Percentiles rank a stretch among this genome's conserved stretches.
Conservation (phyloP, 1,284 basidiomycete species). For the Sanguinoderma infundibulare region DNA sequence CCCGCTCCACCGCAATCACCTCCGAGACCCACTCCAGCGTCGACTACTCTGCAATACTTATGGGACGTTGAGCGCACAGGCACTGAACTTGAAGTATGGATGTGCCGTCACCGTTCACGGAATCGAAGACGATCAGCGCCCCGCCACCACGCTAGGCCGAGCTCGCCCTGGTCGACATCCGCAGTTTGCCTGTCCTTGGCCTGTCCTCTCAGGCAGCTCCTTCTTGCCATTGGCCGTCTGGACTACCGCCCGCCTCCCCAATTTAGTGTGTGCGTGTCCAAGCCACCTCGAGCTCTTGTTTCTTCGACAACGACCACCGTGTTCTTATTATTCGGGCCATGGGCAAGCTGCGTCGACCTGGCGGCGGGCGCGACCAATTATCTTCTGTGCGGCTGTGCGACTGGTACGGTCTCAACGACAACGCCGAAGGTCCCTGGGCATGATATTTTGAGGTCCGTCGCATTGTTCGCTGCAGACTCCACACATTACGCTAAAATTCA, state of each 20-base stretch:
- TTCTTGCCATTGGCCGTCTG: too few species aligned
- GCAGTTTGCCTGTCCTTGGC: background rate
- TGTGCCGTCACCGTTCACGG: too few species aligned
- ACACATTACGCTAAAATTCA: too few species aligned
- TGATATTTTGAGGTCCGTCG: too few species aligned
- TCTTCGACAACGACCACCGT: background rate
- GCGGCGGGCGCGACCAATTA: background rate
- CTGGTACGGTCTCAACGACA: background rate
- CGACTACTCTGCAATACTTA: background rate
- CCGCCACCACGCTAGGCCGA: background rate
- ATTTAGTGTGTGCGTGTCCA: background rate
- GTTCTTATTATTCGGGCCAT: background rate
- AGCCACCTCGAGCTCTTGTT: background rate
- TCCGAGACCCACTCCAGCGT: background rate
- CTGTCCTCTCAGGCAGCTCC: too few species aligned
- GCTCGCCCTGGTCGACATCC: background rate
- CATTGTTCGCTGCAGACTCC: too few species aligned
- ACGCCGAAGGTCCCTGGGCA: too few species aligned
- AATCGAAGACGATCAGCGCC: background rate
- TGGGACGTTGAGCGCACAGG: background rate
- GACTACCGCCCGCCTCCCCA: background rate
- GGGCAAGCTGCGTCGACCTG: background rate
- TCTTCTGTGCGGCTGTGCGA: background rate
- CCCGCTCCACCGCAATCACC: background rate
- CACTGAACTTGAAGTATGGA: background rate